These are phyloP conservation scores for Podospora pseudoanserina DNA, from an alignment of 495 filamentous ascomycete genomes.

Conservation along the genomic window DNA sequence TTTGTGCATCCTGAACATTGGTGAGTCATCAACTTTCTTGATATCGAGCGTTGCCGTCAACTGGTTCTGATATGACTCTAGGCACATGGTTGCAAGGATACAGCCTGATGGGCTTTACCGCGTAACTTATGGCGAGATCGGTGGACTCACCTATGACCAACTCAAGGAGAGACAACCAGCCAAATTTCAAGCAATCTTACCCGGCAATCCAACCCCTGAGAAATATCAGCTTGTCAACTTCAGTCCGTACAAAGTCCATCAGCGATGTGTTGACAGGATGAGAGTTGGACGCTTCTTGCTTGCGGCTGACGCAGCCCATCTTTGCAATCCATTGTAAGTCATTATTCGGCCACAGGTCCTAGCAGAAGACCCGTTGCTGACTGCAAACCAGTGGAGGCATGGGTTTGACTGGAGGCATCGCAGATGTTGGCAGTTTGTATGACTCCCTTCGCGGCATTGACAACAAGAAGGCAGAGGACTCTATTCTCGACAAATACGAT, in stretches of 20 bases:
- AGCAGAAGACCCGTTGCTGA: not conserved
- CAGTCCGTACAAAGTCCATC: constrained; percentile 59
- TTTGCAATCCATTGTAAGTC: constrained; percentile 48
- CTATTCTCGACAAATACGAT: constrained; percentile 56
- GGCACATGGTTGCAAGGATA: constrained; percentile 56
- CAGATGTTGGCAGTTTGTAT: constrained; percentile 56
- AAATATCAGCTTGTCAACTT: constrained; percentile 54
- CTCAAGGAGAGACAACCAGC: constrained; percentile 50
- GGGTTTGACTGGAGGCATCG: constrained; percentile 60
- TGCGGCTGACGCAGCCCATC: constrained; percentile 58
- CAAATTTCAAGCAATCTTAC: constrained; percentile 54
- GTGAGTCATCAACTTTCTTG: constrained; percentile 29
- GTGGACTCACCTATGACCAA: constrained; percentile 51
- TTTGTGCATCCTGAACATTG: constrained; percentile 58
- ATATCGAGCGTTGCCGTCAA: not conserved
- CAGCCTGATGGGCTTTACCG: constrained; percentile 57
- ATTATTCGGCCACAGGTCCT: not conserved
- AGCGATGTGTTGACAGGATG: constrained; percentile 55
- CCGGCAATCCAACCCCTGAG: constrained; percentile 54
- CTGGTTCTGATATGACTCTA: not conserved
- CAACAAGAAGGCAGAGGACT: constrained; percentile 48
- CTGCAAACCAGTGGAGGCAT: constrained; percentile 45
- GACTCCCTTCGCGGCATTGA: constrained; percentile 56
- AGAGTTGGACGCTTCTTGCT: constrained; percentile 55
- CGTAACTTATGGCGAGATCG: constrained; percentile 56